phyloP scores from a whole-genome alignment of 768 basidiomycete species.

The Pisolithus tinctorius region DNA sequence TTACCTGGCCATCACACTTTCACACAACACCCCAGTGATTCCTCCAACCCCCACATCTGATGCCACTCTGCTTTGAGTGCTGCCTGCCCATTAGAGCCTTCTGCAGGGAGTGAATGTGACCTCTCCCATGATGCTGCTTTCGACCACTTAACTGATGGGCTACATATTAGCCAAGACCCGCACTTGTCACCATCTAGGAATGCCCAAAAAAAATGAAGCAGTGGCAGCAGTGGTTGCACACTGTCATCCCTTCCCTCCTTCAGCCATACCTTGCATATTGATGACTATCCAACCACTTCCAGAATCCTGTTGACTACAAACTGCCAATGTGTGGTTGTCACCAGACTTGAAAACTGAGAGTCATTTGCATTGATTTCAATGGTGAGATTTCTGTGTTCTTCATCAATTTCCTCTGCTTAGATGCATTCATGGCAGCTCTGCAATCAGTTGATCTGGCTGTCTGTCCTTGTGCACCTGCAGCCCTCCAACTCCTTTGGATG shows the following conservation, averaged over 20 bases:
- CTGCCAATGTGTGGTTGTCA: neutral
- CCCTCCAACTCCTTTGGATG: slow-evolving; percentile 17
- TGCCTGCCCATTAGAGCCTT: neutral
- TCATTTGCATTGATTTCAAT: neutral
- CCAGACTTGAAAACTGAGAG: neutral
- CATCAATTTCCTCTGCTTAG: neutral
- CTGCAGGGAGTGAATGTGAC: too few relatives aligned
- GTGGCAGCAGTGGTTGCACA: slow-evolving; percentile 3
- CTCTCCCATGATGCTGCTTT: neutral
- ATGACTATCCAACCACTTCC: neutral
- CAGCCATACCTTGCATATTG: slow-evolving; percentile 1
- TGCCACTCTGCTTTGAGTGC: neutral
- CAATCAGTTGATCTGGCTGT: neutral
- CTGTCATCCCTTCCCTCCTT: slow-evolving; percentile 5
- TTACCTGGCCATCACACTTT: neutral
- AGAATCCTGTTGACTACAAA: neutral
- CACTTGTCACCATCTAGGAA: neutral
- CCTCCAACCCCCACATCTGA: neutral
- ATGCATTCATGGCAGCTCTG: neutral
- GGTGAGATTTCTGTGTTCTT: neutral
- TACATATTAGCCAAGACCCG: neutral
- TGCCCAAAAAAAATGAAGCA: slow-evolving; percentile 1
- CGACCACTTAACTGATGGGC: neutral
- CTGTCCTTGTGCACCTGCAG: slow-evolving; percentile 5
- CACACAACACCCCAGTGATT: neutral